Base-by-base conservation (phyloP, 352 stramenopile genomes). In the Pythium volutum region DNA sequence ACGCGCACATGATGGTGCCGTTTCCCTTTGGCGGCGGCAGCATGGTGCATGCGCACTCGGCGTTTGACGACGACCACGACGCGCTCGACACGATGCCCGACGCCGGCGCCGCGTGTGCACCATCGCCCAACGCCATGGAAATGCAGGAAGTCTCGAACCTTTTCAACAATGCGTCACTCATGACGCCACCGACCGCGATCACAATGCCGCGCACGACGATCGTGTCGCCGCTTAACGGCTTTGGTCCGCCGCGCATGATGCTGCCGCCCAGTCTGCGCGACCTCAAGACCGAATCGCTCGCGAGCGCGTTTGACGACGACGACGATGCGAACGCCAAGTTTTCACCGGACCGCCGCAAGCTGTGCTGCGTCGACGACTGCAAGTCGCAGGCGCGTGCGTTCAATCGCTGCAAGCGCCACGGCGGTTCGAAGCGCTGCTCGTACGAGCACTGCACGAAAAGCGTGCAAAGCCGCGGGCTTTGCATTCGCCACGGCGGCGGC, bases 381-480 rank as follows among this genome's bases (percentile, higher is more conserved):
- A 87, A 75, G 55, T 91, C 78, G 60, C 85, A 94, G 76, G 85
- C 85, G 47, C 69, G 85, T 36, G 83, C 83, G 10, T 95, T 89
- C 62, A 89, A 91, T 38, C 84, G 83, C 27, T 95, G 85, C 73
- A 95, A 95, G 64, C 79, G 80, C 33, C 85, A 95, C 56, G 85
- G 85, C 18, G 78, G 78, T 22, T 95, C 83, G 6, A 95, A 95
- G 68, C 85, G 85, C 42, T 95, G 85, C 52, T 84, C 79, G n/a
- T 68, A 73, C 49, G 62, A 71, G 15, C 73, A 72, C 3, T 95
- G 85, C 55, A 89, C 80, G 38, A 95, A 95, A 59, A 93, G 81
- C 47, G 83, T 95, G 9, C 85, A 94, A 57, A 91, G 81, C 31
- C 71, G 76, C 26, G 76, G 76, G 4, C 61, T 85, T 0, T 85